These are phyloP conservation scores for Leishmania arabica DNA, from an alignment of 208 protist species.

Conservation along the genomic window DNA sequence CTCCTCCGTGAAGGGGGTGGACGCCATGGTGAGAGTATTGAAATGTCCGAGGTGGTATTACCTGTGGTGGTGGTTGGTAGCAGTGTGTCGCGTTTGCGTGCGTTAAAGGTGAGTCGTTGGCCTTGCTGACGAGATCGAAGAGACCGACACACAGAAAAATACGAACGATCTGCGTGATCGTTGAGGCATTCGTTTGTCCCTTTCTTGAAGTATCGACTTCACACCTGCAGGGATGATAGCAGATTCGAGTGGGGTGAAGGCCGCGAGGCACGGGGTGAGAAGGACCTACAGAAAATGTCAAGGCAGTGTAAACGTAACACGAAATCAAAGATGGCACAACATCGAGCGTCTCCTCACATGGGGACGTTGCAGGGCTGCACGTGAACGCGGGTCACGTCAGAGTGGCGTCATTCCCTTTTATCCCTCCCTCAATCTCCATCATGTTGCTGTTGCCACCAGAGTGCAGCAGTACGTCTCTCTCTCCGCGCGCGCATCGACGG, in stretches of 20 bases:
- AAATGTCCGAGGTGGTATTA: background rate
- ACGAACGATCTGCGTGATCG: background rate
- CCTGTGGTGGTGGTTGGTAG: background rate
- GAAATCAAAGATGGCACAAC: background rate
- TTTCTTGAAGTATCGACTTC: background rate
- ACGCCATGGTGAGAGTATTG: constrained; percentile 25
- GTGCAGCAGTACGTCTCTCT: background rate
- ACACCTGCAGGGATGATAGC: background rate
- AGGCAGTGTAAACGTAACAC: background rate
- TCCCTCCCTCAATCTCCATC: background rate
- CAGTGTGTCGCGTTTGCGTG: background rate
- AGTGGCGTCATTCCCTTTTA: background rate
- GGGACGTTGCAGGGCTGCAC: no score
- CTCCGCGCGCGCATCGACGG: background rate
- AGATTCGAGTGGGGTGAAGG: background rate
- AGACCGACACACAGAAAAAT: background rate
- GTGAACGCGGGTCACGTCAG: background rate
- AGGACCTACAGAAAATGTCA: background rate
- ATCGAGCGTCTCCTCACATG: background rate
- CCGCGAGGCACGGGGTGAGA: background rate
- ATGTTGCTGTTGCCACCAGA: background rate
- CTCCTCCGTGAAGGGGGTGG: constrained; percentile 89
- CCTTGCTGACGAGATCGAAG: no score
- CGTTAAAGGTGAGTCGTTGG: background rate
- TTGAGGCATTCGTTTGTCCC: background rate